Evolutionary conservation across 306 rosid species (phyloP).

Genomic region (Heteromeles arbutifolia): DNA sequence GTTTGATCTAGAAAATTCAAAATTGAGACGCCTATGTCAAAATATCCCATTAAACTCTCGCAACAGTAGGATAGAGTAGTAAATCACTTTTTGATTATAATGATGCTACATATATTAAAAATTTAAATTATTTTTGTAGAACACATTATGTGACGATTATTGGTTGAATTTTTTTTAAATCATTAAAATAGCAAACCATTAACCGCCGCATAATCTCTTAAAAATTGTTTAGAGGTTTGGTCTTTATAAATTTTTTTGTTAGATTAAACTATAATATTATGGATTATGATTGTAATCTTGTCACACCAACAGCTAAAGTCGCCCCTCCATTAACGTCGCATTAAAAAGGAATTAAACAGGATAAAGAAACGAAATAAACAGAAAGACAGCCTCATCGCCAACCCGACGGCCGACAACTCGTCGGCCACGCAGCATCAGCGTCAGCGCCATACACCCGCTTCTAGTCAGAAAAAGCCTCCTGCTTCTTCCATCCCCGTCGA

Average conservation of each 20-base stretch:
- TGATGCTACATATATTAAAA: too few species aligned
- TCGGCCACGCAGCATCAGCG: slow-evolving; percentile 39
- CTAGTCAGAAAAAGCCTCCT: slow-evolving; percentile 37
- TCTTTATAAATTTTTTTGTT: too few species aligned
- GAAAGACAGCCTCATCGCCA: neutral
- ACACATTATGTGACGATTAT: too few species aligned
- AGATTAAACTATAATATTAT: neutral
- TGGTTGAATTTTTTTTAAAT: too few species aligned
- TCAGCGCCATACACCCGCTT: slow-evolving; percentile 25
- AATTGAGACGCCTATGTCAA: too few species aligned
- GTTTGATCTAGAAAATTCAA: too few species aligned
- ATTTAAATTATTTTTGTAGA: too few species aligned
- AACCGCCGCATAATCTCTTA: too few species aligned
- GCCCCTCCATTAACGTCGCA: neutral
- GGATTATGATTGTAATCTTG: neutral
- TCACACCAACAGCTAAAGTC: slow-evolving; percentile 1
- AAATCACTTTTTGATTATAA: neutral
- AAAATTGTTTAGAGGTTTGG: too few species aligned
- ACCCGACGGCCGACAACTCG: slow-evolving; percentile 51
- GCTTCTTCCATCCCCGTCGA: slow-evolving; percentile 55
- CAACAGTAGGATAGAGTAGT: too few species aligned
- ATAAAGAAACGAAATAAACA: neutral
- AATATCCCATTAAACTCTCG: too few species aligned
- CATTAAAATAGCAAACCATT: too few species aligned
- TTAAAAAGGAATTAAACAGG: neutral